These are phyloP conservation scores for Pinus taeda DNA, from an alignment of 75 land plant species.

Conservation along the genomic window DNA sequence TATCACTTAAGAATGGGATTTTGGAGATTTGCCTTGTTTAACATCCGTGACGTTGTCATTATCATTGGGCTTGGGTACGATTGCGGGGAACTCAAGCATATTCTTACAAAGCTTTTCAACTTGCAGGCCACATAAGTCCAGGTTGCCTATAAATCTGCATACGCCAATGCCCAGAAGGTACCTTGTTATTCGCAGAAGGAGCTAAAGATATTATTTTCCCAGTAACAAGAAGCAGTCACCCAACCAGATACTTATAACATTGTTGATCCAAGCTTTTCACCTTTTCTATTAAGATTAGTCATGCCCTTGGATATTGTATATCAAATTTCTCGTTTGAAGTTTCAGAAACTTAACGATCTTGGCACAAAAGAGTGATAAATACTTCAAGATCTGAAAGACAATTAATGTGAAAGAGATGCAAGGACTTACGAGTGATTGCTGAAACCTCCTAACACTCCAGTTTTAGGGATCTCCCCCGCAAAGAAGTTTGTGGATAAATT, in stretches of 20 bases:
- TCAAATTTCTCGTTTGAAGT: neutral
- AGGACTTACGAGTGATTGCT: slow-evolving; percentile 68
- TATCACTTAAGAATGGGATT: neutral
- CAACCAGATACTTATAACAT: neutral
- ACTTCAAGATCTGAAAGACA: neutral
- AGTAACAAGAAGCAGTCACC: neutral
- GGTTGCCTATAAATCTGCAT: slow-evolving; percentile 71
- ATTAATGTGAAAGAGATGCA: neutral
- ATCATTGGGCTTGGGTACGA: slow-evolving; percentile 32
- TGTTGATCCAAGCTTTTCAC: neutral
- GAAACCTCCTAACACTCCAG: slow-evolving; percentile 64
- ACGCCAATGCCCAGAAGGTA: neutral
- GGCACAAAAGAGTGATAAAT: neutral
- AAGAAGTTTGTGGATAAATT: slow-evolving; percentile 83
- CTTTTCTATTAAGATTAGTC: neutral
- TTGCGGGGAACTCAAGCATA: slow-evolving; percentile 59
- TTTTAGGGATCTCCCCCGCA: slow-evolving; percentile 74
- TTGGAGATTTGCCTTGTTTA: slow-evolving; percentile 29
- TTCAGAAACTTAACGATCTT: neutral
- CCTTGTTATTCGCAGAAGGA: neutral
- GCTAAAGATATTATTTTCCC: neutral
- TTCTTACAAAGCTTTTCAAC: slow-evolving; percentile 57
- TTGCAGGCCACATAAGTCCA: slow-evolving; percentile 83
- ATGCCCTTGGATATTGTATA: neutral
- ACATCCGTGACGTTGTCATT: slow-evolving; percentile 10